Conservation (phyloP, 495 filamentous ascomycete genomes). For the Neurospora sp. region DNA sequence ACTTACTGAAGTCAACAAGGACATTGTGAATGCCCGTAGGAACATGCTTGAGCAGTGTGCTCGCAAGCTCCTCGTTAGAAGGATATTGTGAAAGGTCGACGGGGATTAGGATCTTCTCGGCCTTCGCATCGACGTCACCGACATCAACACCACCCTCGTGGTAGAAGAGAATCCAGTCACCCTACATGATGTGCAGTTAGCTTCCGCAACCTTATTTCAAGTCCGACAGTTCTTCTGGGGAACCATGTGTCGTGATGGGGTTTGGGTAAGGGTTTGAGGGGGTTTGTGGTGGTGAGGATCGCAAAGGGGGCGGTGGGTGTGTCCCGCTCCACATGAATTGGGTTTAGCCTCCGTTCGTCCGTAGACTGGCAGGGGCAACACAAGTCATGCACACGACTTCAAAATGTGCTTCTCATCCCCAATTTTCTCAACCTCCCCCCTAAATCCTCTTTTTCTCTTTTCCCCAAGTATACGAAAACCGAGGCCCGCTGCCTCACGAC, state of each 20-base stretch:
- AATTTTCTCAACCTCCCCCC: slow-evolving; percentile 1
- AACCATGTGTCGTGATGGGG: background rate
- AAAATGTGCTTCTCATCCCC: background rate
- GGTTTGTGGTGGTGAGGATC: background rate
- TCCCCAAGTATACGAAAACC: background rate
- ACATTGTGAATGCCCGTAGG: slow-evolving; percentile 95
- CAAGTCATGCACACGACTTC: slow-evolving; percentile 1
- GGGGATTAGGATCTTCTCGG: slow-evolving; percentile 94
- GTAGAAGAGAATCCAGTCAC: slow-evolving; percentile 99
- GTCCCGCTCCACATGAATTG: slow-evolving; percentile 20
- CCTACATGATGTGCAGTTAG: slow-evolving; percentile 42
- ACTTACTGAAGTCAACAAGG: slow-evolving; percentile 81
- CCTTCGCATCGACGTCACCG: slow-evolving; percentile 97
- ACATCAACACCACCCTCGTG: slow-evolving; percentile 99
- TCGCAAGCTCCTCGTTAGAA: slow-evolving; percentile 88
- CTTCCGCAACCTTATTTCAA: background rate
- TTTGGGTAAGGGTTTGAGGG: slow-evolving; percentile 3
- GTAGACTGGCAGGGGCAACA: slow-evolving; percentile 15
- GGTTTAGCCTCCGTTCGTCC: slow-evolving; percentile 52
- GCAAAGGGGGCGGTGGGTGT: background rate
- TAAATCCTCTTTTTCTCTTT: slow-evolving; percentile 5
- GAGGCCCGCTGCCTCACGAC: background rate
- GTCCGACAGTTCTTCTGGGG: background rate
- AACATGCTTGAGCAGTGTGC: slow-evolving; percentile 78
- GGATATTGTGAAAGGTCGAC: slow-evolving; percentile 93